Conservation (phyloP, 176 grass and related monocot genomes). For the Oryza australiensis region DNA sequence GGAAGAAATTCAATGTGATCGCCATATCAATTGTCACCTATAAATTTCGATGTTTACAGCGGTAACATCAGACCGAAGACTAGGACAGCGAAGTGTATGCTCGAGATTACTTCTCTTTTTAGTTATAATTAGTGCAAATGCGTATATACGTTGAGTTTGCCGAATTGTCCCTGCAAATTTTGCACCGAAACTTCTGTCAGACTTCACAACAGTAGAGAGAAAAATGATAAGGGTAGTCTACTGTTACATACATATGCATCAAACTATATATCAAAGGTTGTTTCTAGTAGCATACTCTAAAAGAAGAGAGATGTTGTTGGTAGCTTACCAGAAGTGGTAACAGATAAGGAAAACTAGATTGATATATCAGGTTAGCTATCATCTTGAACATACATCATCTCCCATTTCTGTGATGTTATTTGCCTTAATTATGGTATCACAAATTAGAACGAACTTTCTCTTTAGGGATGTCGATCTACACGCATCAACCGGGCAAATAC, state of each 20-base stretch:
- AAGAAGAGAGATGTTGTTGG: too few species aligned
- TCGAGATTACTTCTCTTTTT: background rate
- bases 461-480: background rate
- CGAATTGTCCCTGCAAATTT: background rate
- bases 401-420: background rate
- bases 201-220: background rate
- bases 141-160: background rate
- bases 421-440: background rate
- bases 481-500: background rate
- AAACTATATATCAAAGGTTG: too few species aligned
- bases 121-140: background rate
- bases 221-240: background rate
- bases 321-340: too few species aligned
- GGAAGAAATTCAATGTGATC: background rate
- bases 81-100: background rate
- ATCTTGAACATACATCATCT: background rate
- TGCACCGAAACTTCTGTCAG: constrained; percentile 1
- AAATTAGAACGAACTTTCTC: background rate
- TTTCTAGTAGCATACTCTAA: too few species aligned
- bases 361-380: background rate
- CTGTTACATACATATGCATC: too few species aligned
- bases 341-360: too few species aligned
- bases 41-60: constrained; percentile 32
- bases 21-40: background rate
- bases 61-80: background rate